Evolutionary conservation across 306 rosid species (phyloP).

Genomic region (Dicorynia guianensis): DNA sequence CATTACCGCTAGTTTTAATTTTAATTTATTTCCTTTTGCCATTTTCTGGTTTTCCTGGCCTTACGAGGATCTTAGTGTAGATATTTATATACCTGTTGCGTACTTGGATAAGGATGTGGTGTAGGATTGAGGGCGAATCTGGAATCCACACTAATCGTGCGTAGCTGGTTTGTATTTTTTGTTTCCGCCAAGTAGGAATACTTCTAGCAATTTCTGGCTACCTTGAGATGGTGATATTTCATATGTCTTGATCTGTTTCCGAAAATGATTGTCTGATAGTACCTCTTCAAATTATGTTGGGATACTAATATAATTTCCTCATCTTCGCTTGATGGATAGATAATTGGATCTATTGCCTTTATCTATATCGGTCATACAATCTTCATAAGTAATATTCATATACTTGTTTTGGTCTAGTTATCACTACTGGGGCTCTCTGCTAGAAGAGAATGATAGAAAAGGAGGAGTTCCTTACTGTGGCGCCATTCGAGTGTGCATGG

Average conservation of each 20-base stretch:
- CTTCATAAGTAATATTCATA: background rate
- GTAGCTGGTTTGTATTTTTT: background rate
- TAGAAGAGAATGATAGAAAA: constrained; percentile 61
- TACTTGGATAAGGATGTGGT: constrained; percentile 43
- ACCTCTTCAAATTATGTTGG: no score
- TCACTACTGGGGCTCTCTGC: no score
- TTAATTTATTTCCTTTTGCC: background rate
- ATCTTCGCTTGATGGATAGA: background rate
- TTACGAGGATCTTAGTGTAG: constrained; percentile 56
- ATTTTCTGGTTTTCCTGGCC: constrained; percentile 12
- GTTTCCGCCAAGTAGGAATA: background rate
- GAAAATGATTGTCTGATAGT: background rate
- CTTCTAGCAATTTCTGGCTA: background rate
- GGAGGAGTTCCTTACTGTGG: constrained; percentile 73
- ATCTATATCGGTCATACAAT: background rate
- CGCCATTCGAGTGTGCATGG: constrained; percentile 97
- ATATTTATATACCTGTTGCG: background rate
- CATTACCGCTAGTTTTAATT: background rate
- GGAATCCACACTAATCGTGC: background rate
- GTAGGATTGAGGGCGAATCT: background rate
- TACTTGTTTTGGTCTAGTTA: background rate
- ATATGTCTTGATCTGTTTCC: background rate
- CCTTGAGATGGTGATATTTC: background rate
- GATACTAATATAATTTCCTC: no score
- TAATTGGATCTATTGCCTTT: background rate